Conservation (phyloP, 2,329 filamentous ascomycete species). For the Cucurbitaria berberidis region DNA sequence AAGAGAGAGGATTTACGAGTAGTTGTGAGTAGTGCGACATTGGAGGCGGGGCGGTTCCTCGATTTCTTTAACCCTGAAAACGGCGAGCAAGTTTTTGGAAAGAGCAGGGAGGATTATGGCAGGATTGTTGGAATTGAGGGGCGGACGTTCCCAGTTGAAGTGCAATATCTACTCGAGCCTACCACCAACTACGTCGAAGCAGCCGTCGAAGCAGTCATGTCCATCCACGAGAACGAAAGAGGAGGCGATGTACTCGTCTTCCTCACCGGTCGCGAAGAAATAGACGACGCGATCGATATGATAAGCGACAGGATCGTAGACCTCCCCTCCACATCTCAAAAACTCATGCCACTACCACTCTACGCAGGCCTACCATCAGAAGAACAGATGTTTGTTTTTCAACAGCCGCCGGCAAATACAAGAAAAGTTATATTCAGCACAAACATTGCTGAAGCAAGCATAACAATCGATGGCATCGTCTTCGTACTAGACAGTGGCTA, state of each 20-base stretch:
- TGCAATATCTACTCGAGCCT: conserved; percentile 78
- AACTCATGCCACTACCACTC: conserved; percentile 75
- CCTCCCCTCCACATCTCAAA: conserved; percentile 64
- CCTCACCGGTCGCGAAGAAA: conserved; percentile 90
- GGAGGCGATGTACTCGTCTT: conserved; percentile 91
- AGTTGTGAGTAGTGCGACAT: conserved; percentile 89
- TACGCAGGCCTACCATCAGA: conserved; percentile 90
- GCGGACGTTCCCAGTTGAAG: conserved; percentile 85
- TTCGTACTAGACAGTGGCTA: conserved; percentile 92
- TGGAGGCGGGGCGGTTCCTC: conserved; percentile 87
- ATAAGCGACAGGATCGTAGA: conserved; percentile 74
- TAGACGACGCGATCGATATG: conserved; percentile 79
- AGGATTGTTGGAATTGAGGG: conserved; percentile 85
- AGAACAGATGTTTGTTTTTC: conserved; percentile 94
- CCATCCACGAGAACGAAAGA: conserved; percentile 81
- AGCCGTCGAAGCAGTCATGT: conserved; percentile 81
- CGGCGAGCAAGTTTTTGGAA: conserved; percentile 45
- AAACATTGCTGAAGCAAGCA: conserved; percentile 94
- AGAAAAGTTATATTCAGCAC: conserved; percentile 93
- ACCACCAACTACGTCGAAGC: conserved; percentile 86
- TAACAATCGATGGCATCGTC: conserved; percentile 89
- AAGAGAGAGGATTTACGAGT: conserved; percentile 82
- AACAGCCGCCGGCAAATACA: conserved; percentile 78
- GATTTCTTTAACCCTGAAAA: conserved; percentile 71
- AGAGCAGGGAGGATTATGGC: conserved; percentile 54